Evolutionary conservation across 2,329 filamentous ascomycete species (phyloP), one percentile per base, ranked within the genome.

Genomic region (Xylaria sp.): DNA sequence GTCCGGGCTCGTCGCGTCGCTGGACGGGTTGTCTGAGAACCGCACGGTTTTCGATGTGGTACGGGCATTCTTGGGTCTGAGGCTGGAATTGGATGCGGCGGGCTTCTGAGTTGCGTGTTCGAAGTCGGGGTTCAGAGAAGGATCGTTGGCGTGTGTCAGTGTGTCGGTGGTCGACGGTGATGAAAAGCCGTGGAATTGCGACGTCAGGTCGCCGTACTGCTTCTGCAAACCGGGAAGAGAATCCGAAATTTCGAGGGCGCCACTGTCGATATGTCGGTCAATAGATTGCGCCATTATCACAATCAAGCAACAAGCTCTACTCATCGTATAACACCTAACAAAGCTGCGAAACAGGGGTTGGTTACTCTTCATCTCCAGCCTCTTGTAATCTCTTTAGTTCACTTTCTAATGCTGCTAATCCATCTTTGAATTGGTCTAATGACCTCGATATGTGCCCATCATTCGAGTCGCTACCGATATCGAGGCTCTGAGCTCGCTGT

Each of bases 361-460:
- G 84, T 70, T 81, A 92, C 89, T 83, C 79, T 74, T 89, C 87
- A 73, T 92, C 88, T 67, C 86, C 88, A 0, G 84, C 82, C 65
- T 90, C 87, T 72, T 89, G 83, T 66, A 93, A 83, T 45, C 90
- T 86, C 70, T 84, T 82, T 76, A 86, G 83, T 75, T 93, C 89
- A 62, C 84, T 81, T 73, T 90, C 86, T 54, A 97, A 83, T 7
- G 85, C 82, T 61, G 90, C 88, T 65, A 99, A 86, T 27, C 94
- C 94, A 72, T 94, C 90, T 63, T 90, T 88, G 70, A 99, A 87
- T 70, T 94, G 93, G 66, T 97, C 93, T 58, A 99, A 84, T 2
- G 94, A 97, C 59, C 93, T 88, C 17, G 92, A 92, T 72, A 98
- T 94, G 78, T 97, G 92, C 45, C 91, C 91, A 81, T 97, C 94